phyloP scores from a whole-genome alignment of 345 rosid species.

The Eucalyptus grandis region DNA sequence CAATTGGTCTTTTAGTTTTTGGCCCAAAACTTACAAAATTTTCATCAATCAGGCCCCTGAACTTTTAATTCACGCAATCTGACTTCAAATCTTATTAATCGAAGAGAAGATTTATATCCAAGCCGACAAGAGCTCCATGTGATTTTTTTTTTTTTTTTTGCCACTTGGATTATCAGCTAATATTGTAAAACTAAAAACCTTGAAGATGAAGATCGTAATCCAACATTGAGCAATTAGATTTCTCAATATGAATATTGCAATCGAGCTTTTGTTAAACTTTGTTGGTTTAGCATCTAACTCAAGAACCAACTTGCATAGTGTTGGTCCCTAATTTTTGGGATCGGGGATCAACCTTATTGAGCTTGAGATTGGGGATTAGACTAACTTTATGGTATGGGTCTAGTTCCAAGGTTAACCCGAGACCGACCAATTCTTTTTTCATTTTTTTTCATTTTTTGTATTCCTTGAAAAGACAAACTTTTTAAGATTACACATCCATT shows the following conservation, averaged over 20 bases:
- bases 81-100: background rate
- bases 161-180: background rate
- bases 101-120: background rate
- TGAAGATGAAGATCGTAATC: background rate
- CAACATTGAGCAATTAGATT: background rate
- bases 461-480: no score
- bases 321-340: no score
- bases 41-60: background rate
- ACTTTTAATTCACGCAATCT: background rate
- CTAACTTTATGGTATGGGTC: no score
- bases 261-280: background rate
- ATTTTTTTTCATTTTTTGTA: no score
- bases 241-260: background rate
- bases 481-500: no score
- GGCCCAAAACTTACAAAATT: background rate
- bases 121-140: background rate
- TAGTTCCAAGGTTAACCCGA: no score
- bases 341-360: no score
- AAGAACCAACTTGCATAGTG: no score
- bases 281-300: background rate
- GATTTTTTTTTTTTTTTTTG: background rate
- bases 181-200: background rate
- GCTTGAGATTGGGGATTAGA: no score
- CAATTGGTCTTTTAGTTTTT: background rate
- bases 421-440: fast-evolving